These are phyloP conservation scores for Penicillium sp. DNA, from an alignment of 2,329 filamentous ascomycete genomes.

Conservation along the genomic window DNA sequence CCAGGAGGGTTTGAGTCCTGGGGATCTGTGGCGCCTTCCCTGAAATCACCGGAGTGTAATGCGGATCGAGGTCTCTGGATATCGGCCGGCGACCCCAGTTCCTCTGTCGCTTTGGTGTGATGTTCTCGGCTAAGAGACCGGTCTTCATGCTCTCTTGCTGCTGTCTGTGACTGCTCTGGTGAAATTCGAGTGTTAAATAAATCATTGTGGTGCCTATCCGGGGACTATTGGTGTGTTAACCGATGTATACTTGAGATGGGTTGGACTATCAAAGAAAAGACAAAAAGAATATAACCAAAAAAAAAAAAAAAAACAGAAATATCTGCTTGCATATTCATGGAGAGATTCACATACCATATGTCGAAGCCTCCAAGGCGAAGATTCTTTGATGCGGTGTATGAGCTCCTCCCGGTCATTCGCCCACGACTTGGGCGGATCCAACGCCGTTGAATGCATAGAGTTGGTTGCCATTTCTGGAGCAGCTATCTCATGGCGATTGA, in stretches of 20 bases:
- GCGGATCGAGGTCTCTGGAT: conserved; percentile 82
- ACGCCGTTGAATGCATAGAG: conserved; percentile 17
- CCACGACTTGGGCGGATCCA: conserved; percentile 24
- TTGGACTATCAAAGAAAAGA: background rate
- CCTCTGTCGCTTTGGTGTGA: conserved; percentile 43
- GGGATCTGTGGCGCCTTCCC: conserved; percentile 43
- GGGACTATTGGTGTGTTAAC: conserved; percentile 17
- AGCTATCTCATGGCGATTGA: conserved; percentile 3
- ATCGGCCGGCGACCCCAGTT: conserved; percentile 57
- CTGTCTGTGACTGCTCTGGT: conserved; percentile 21
- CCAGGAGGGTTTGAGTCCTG: conserved; percentile 24
- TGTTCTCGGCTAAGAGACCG: conserved; percentile 18
- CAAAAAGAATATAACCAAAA: background rate
- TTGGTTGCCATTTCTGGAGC: conserved; percentile 16
- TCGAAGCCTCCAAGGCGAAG: conserved; percentile 70
- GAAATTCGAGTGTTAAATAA: conserved; percentile 29
- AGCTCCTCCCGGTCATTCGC: conserved; percentile 67
- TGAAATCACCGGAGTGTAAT: conserved; percentile 63
- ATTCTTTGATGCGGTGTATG: conserved; percentile 82
- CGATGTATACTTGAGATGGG: background rate
- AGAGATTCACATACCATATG: conserved; percentile 52
- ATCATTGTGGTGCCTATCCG: conserved; percentile 1
- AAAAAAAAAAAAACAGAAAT: background rate
- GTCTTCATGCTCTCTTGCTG: conserved; percentile 15
- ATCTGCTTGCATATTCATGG: background rate